Conservation (phyloP, 2,329 filamentous ascomycete genomes). For the Cryphonectria nitschkei region DNA sequence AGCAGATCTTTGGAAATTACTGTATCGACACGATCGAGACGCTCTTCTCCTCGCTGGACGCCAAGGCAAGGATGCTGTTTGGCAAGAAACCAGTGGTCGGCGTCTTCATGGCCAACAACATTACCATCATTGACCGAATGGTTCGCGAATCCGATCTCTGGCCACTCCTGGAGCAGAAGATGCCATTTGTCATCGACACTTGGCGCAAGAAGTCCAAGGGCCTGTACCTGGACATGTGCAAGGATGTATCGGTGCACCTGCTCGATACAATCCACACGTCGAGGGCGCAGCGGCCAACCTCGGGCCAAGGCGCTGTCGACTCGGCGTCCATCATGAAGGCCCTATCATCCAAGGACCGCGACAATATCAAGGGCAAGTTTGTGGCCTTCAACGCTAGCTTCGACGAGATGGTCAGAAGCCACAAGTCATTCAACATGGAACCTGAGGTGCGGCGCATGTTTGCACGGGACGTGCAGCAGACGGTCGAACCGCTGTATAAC, state of each 20-base stretch:
- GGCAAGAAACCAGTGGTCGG: conserved; percentile 80
- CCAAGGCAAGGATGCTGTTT: conserved; percentile 71
- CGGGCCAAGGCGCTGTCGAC: conserved; percentile 71
- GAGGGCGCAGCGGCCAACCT: conserved; percentile 70
- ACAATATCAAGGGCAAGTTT: conserved; percentile 96
- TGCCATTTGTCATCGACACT: conserved; percentile 66
- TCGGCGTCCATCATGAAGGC: conserved; percentile 83
- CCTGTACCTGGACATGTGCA: conserved; percentile 85
- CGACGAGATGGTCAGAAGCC: conserved; percentile 81
- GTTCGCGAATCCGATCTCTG: conserved; percentile 80
- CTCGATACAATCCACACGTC: conserved; percentile 93
- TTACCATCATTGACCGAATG: conserved; percentile 81
- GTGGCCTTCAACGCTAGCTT: conserved; percentile 87
- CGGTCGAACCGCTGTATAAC: conserved; percentile 92
- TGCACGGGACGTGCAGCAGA: conserved; percentile 81
- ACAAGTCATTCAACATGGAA: conserved; percentile 89
- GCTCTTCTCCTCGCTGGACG: conserved; percentile 74
- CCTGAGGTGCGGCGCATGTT: conserved; percentile 82
- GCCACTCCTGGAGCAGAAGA: conserved; percentile 69
- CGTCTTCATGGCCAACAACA: conserved; percentile 88
- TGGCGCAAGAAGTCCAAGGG: conserved; percentile 87
- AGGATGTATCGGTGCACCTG: conserved; percentile 81
- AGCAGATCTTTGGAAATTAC: conserved; percentile 87
- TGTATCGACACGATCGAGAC: conserved; percentile 86
- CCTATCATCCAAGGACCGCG: conserved; percentile 87